Base-by-base conservation (phyloP, 306 rosid species). In the Glycine tomentella region DNA sequence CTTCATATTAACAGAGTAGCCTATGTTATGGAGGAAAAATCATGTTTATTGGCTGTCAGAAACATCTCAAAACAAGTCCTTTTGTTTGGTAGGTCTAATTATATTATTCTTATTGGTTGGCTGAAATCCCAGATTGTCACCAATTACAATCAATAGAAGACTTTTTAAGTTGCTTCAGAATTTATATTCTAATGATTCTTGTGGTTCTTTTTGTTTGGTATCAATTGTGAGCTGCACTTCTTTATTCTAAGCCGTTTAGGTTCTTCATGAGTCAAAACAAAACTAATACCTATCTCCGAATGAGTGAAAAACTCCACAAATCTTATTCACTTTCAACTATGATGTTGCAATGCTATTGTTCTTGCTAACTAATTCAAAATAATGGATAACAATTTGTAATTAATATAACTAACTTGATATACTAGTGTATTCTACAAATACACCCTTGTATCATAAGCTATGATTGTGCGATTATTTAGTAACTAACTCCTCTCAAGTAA, bases 21-120 rank as follows among this genome's bases (percentile, higher is more conserved):
- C 31, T 25, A 25, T 25, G 31, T 77, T 84, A 46, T 87, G 87
- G 81, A 85, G 87, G 88, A 87, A 50, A 81, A 68, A 79, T 84
- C 79, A 75, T 66, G 71, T 85, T 77, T 83, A 76, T 58, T 46
- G 81, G 75, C 87, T 52, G 74, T 74, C 84, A 40, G 80, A 85
- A 76, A 74, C 86, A 17, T 4, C 44, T 40, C 44, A 7, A 44
- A 44, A 25, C 48, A 44, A 75, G 80, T 81, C 70, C 76, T n/a
- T 59, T 76, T 81, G 77, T 86, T 16, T 69, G 74, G 77, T 50
- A 69, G 31, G 69, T 78, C 34, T 56, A 73, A 34, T 46, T 31
- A 25, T 48, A 5, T 45, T 73, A 4, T 4, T 59, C 49, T 66
- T 20, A 2, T 76, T 76, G 15, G 12, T 57, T 9, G 31, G 4